Percentiles rank a stretch among this genome's conserved stretches.
Evolutionary conservation across 2,329 filamentous ascomycete genomes (phyloP).

Genomic region (Aspergillus hortae): DNA sequence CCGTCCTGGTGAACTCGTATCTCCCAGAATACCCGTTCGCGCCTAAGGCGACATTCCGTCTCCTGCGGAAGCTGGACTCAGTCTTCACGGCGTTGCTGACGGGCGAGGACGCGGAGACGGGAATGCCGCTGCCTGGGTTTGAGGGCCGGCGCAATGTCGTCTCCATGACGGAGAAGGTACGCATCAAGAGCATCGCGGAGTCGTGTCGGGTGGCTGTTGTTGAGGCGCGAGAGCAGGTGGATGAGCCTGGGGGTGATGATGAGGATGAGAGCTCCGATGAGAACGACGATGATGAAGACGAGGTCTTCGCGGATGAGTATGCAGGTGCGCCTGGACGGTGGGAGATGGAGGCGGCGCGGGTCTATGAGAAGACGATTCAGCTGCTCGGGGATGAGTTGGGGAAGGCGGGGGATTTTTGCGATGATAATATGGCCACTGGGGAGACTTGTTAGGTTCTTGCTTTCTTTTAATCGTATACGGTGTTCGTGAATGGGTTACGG

Average conservation of each 20-base stretch:
- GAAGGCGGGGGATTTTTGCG: conserved; percentile 24
- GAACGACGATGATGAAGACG: conserved; percentile 37
- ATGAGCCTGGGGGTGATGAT: conserved; percentile 41
- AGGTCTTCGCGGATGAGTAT: conserved; percentile 26
- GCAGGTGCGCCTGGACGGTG: conserved; percentile 32
- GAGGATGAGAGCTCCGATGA: conserved; percentile 34
- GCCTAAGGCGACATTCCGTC: conserved; percentile 63
- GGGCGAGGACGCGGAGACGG: conserved; percentile 64
- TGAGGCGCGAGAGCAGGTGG: conserved; percentile 54
- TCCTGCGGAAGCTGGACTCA: conserved; percentile 76
- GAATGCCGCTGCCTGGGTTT: conserved; percentile 67
- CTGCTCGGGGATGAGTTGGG: conserved; percentile 67
- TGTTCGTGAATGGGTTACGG: background rate
- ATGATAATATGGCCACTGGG: conserved; percentile 15
- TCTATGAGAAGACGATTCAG: conserved; percentile 78
- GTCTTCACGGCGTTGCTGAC: conserved; percentile 74
- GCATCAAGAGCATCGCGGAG: conserved; percentile 77
- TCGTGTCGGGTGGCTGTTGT: conserved; percentile 68
- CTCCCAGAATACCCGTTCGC: conserved; percentile 68
- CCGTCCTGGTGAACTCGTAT: conserved; percentile 68
- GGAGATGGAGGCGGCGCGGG: conserved; percentile 68
- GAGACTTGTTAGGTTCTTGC: conserved; percentile 1
- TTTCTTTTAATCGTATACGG: background rate
- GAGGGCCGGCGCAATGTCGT: conserved; percentile 51
- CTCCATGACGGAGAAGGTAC: conserved; percentile 82